Conservation (phyloP, 257 asterid species). For the Coffea canephora region DNA sequence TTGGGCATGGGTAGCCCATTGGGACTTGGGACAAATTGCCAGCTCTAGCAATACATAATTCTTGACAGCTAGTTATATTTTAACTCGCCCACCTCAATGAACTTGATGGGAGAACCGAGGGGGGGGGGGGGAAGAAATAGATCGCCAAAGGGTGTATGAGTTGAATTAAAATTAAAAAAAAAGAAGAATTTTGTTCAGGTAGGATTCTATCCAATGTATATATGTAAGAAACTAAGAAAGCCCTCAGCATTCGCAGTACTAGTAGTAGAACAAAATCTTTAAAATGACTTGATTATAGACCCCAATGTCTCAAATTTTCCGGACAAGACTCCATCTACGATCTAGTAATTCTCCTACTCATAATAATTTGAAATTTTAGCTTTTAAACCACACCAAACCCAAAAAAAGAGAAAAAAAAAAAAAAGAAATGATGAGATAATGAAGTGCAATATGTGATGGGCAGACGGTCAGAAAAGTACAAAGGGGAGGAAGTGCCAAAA, state of each 20-base stretch:
- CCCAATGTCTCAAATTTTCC: conserved; percentile 51
- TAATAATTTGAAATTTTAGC: conserved; percentile 26
- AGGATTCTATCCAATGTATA: conserved; percentile 27
- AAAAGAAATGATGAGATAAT: conserved; percentile 9
- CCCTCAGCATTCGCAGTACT: background rate
- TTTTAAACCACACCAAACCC: conserved; percentile 1
- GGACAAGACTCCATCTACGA: conserved; percentile 56
- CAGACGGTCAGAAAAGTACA: conserved; percentile 30
- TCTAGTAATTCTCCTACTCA: conserved; percentile 23
- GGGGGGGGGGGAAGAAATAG: background rate
- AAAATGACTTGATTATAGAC: conserved; percentile 35
- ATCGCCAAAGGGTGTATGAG: background rate
- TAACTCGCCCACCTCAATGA: background rate
- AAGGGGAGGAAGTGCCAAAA: conserved; percentile 41
- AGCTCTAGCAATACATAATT: too few species aligned
- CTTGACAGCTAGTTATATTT: background rate
- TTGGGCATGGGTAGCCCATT: too few species aligned
- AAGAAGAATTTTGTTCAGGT: conserved; percentile 20
- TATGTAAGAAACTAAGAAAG: conserved; percentile 14
- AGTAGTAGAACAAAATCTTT: conserved; percentile 28
- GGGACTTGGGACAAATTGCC: too few species aligned
- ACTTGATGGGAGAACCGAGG: background rate
- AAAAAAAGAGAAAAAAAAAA: background rate
- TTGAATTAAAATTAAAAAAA: background rate
- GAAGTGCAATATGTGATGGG: conserved; percentile 50